Conservation (phyloP, 345 rosid species). For the Cardamine resedifolia region DNA sequence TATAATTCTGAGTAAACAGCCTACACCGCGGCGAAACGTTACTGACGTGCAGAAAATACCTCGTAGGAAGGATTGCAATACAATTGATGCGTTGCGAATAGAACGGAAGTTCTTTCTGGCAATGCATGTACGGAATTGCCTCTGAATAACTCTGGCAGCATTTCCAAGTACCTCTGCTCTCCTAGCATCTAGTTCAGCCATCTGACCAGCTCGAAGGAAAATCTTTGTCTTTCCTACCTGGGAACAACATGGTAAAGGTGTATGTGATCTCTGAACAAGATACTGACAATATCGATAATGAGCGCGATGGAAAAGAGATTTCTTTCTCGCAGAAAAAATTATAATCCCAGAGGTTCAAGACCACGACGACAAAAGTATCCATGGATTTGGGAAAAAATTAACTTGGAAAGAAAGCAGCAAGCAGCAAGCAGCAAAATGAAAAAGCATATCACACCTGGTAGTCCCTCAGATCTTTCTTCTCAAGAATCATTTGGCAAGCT, state of each 20-base stretch:
- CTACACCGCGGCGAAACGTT: neutral
- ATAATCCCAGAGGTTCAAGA: constrained; percentile 19
- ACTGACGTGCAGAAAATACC: constrained; percentile 48
- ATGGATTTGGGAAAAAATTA: neutral
- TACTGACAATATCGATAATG: neutral
- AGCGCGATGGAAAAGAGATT: neutral
- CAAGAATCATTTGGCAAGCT: constrained; percentile 89
- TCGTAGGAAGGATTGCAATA: constrained; percentile 70
- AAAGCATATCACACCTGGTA: constrained; percentile 70
- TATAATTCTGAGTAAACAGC: constrained; percentile 17
- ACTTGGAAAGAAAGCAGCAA: constrained; percentile 27
- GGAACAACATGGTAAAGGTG: constrained; percentile 31
- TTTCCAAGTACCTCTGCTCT: constrained; percentile 92
- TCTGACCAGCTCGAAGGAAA: constrained; percentile 98
- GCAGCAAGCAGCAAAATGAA: constrained; percentile 13
- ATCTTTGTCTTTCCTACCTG: constrained; percentile 92
- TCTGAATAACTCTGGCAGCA: constrained; percentile 90
- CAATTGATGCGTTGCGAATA: constrained; percentile 64
- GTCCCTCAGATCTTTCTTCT: constrained; percentile 83
- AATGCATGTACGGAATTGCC: constrained; percentile 68
- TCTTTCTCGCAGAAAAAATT: neutral
- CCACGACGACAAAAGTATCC: neutral
- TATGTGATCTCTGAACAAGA: constrained; percentile 25
- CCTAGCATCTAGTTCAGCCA: constrained; percentile 99
- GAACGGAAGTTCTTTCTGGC: constrained; percentile 70